Base-by-base conservation (phyloP, 164 flowering plant genomes). In the Nymphaea thermarum region DNA sequence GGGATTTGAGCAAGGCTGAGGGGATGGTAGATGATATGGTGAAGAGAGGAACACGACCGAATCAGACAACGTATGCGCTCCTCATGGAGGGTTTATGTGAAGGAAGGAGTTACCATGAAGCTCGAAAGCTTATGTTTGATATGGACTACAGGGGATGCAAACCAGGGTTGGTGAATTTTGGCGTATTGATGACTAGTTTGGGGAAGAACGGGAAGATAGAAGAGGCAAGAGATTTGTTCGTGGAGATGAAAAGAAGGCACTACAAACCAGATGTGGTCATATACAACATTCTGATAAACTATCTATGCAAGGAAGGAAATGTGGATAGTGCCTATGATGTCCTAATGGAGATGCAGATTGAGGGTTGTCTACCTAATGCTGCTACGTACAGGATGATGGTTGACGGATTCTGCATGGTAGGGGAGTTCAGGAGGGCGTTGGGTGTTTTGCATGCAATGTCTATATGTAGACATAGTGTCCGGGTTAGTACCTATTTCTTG, bases 141-240 rank as follows among this genome's bases (percentile, higher is more conserved):
- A 93, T 93, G 98, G 97, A 88, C 57, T 93, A 91, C 64, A 73
- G 79, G 42, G 91, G 93, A 8, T 94, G 98, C 64, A 88, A 89
- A 72, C 80, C 87, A 0, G 16, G 68, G 43, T 71, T 71, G 42
- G 79, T 84, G 64, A 89, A 89, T 81, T 91, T 77, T 61, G 90
- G 89, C 25, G 89, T 89, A 73, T 80, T 93, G 86, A 84, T 93
- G 86, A 89, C 47, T 75, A 87, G 91, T 76, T 85, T 87, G 64
- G 87, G 81, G 8, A 86, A 74, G 75, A 81, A 82, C 65, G 96
- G 98, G 73, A 76, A 78, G 70, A 73, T 91, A 68, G 90, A 86
- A 57, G 97, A 89, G 67, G 91, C 89, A 0, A 81, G 81, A 69
- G 55, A 69, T 18, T 76, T 89, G 76, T 79, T 91, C 55, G 59